Evolutionary conservation across 164 flowering plant genomes (phyloP).

Genomic region (Saururus chinensis): DNA sequence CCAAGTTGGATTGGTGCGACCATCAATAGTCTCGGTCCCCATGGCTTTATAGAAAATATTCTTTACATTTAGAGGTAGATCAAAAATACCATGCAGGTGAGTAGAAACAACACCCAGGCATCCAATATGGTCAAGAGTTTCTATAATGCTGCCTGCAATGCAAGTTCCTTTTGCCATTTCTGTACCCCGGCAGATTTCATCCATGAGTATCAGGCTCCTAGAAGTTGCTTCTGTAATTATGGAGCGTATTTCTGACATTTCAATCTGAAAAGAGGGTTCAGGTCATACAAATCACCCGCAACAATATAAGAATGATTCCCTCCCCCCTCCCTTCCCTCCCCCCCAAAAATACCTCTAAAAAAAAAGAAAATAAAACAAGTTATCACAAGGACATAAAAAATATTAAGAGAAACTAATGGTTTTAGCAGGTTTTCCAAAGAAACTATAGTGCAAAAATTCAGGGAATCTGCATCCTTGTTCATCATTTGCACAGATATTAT

Average conservation of each 20-base stretch:
- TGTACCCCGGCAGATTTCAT: slow-evolving; percentile 97
- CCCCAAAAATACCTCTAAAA: too few relatives aligned
- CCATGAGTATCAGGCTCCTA: slow-evolving; percentile 85
- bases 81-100: slow-evolving; percentile 83
- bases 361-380: too few relatives aligned
- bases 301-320: too few relatives aligned
- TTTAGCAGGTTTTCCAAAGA: too few relatives aligned
- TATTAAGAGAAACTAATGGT: too few relatives aligned
- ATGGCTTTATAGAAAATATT: slow-evolving; percentile 67
- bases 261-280: slow-evolving; percentile 38
- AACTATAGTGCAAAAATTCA: too few relatives aligned
- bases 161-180: slow-evolving; percentile 97
- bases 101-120: slow-evolving; percentile 94
- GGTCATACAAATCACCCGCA: neutral
- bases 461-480: too few relatives aligned
- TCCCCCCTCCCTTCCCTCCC: too few relatives aligned
- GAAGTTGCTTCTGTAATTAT: slow-evolving; percentile 52
- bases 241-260: slow-evolving; percentile 92
- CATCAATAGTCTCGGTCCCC: slow-evolving; percentile 61
- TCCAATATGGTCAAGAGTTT: slow-evolving; percentile 67
- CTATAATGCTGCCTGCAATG: slow-evolving; percentile 91
- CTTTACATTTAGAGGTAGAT: slow-evolving; percentile 51
- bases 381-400: too few relatives aligned
- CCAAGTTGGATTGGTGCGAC: slow-evolving; percentile 81
- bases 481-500: too few relatives aligned